Conservation (phyloP, 129 eudicot genomes). For the Pulicaria dysenterica region DNA sequence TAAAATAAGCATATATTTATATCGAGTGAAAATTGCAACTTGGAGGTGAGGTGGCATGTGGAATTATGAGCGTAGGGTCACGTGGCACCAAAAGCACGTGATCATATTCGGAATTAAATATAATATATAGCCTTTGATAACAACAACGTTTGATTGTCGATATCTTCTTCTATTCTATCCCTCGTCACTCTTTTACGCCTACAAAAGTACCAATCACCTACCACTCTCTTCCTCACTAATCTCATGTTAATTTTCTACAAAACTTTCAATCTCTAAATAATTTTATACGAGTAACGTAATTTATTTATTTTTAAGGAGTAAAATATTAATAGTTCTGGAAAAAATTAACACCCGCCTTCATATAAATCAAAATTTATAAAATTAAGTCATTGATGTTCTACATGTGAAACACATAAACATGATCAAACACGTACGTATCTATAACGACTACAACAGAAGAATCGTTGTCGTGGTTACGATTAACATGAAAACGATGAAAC, state of each 20-base stretch:
- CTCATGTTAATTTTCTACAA: neutral
- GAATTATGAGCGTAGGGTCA: conserved; percentile 6
- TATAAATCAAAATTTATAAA: no score
- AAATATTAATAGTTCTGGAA: no score
- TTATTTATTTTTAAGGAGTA: no score
- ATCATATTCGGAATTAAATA: conserved; percentile 34
- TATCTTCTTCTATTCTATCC: conserved; percentile 32
- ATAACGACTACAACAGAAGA: no score
- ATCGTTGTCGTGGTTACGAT: no score
- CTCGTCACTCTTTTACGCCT: conserved; percentile 9
- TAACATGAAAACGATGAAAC: no score
- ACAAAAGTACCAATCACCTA: neutral
- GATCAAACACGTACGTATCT: no score
- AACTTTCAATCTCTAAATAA: no score
- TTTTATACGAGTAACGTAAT: no score
- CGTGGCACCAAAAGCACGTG: conserved; percentile 41
- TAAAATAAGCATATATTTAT: conserved; percentile 21
- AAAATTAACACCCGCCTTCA: no score
- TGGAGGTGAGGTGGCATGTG: conserved; percentile 29
- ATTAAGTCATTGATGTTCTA: no score
- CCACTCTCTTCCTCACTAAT: neutral
- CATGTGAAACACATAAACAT: no score
- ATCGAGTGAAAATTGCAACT: conserved; percentile 15
- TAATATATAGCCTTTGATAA: conserved; percentile 19
- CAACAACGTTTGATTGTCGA: conserved; percentile 28